Conservation (phyloP, 2,329 filamentous ascomycete genomes). For the Paracoccidioides brasiliensis region DNA sequence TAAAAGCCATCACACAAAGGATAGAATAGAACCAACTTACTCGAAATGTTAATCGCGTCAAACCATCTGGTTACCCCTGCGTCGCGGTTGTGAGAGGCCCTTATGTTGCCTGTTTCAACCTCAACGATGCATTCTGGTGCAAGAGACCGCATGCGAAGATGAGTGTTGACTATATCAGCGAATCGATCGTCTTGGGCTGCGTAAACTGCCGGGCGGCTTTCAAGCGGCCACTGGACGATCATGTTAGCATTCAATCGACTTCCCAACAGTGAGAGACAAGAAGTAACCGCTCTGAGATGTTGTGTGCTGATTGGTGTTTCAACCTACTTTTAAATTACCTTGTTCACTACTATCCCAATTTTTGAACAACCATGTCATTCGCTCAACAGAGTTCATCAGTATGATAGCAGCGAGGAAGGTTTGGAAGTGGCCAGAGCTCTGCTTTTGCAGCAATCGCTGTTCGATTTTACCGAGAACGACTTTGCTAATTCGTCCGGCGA, state of each 20-base stretch:
- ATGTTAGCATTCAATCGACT: background rate
- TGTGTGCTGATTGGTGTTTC: too few relatives aligned
- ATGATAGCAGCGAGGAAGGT: slow-evolving; percentile 49
- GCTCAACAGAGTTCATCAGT: slow-evolving; percentile 45
- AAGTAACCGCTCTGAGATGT: background rate
- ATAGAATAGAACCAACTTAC: slow-evolving; percentile 18
- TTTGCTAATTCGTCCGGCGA: slow-evolving; percentile 40
- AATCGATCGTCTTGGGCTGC: slow-evolving; percentile 46
- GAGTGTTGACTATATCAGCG: slow-evolving; percentile 43
- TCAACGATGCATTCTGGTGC: slow-evolving; percentile 29
- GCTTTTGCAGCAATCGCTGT: slow-evolving; percentile 44
- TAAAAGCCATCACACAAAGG: background rate
- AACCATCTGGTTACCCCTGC: slow-evolving; percentile 30
- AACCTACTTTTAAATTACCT: slow-evolving; percentile 24
- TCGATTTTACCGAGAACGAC: slow-evolving; percentile 47
- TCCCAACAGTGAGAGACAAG: background rate
- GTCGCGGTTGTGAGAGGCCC: slow-evolving; percentile 26
- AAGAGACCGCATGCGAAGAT: slow-evolving; percentile 44
- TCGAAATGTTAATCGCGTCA: slow-evolving; percentile 28
- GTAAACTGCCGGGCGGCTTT: slow-evolving; percentile 39
- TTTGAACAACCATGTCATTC: slow-evolving; percentile 46
- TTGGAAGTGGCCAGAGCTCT: slow-evolving; percentile 44
- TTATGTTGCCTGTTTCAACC: slow-evolving; percentile 26
- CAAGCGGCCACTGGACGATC: slow-evolving; percentile 39
- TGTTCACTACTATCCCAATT: slow-evolving; percentile 36